Conservation (phyloP, 176 grass and related monocot species). For the Oryza australiensis region DNA sequence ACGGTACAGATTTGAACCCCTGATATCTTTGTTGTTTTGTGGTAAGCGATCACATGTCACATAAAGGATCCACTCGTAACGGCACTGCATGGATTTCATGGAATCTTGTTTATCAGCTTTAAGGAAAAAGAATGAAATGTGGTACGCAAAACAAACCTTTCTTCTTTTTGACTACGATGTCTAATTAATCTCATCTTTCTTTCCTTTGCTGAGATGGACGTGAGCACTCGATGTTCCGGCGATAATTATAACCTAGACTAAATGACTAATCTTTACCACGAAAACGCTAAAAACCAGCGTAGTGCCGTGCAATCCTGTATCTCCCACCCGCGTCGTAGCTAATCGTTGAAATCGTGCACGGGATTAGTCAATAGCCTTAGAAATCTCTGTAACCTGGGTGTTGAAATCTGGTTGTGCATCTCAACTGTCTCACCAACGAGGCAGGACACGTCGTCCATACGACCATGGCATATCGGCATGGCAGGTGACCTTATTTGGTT, state of each 20-base stretch:
- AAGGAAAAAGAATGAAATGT: background rate
- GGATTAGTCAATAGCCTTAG: background rate
- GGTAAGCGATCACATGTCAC: background rate
- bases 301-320: background rate
- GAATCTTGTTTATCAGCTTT: background rate
- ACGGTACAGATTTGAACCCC: background rate
- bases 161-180: background rate
- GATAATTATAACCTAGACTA: background rate
- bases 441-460: background rate
- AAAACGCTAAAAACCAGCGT: background rate
- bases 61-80: background rate
- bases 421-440: background rate
- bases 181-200: background rate
- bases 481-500: no score
- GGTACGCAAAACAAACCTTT: background rate
- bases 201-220: background rate
- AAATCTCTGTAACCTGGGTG: constrained; percentile 4
- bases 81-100: background rate
- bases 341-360: background rate
- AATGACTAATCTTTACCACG: background rate
- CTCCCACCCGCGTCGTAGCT: background rate
- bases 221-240: background rate
- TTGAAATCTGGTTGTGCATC: background rate
- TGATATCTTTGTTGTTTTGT: background rate
- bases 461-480: no score